Percentiles rank a stretch among this genome's conserved stretches.
These are phyloP conservation scores for Scopulariopsis brevicaulis DNA, from an alignment of 2,329 filamentous ascomycete genomes.

Conservation along the genomic window DNA sequence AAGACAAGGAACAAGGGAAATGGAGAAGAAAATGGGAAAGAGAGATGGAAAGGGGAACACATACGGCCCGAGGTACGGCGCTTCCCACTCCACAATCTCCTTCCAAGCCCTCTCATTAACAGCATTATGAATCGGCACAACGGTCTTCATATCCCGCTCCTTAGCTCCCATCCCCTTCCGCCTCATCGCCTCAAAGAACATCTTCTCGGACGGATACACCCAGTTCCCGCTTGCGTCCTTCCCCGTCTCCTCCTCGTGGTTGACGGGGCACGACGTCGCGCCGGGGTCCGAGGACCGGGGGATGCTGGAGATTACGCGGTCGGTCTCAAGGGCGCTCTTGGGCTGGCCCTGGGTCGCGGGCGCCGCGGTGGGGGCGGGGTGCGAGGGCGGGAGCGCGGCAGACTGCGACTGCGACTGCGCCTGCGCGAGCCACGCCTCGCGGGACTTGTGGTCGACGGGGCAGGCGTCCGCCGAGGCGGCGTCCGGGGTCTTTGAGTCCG, in stretches of 20 bases:
- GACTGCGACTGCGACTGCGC: slow-evolving; percentile 32
- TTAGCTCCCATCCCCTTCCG: slow-evolving; percentile 71
- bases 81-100: slow-evolving; percentile 86
- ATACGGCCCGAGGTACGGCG: slow-evolving; percentile 47
- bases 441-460: slow-evolving; percentile 82
- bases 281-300: slow-evolving; percentile 44
- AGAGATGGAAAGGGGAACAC: slow-evolving; percentile 10
- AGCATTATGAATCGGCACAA: slow-evolving; percentile 96
- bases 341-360: slow-evolving; percentile 6
- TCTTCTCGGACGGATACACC: slow-evolving; percentile 93
- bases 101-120: slow-evolving; percentile 95
- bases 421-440: slow-evolving; percentile 75
- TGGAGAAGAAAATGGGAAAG: not conserved
- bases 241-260: slow-evolving; percentile 69
- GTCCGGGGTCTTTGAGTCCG: not conserved
- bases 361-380: slow-evolving; percentile 3
- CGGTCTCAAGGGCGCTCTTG: slow-evolving; percentile 38
- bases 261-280: slow-evolving; percentile 39
- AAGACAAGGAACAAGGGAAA: not conserved
- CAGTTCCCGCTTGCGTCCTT: slow-evolving; percentile 72
- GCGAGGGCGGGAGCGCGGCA: slow-evolving; percentile 24
- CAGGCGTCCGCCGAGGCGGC: slow-evolving; percentile 35
- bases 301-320: slow-evolving; percentile 71
- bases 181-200: slow-evolving; percentile 97
- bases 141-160: slow-evolving; percentile 71